phyloP scores from a whole-genome alignment of 1,284 basidiomycete genomes.

The Cerioporus squamosus region DNA sequence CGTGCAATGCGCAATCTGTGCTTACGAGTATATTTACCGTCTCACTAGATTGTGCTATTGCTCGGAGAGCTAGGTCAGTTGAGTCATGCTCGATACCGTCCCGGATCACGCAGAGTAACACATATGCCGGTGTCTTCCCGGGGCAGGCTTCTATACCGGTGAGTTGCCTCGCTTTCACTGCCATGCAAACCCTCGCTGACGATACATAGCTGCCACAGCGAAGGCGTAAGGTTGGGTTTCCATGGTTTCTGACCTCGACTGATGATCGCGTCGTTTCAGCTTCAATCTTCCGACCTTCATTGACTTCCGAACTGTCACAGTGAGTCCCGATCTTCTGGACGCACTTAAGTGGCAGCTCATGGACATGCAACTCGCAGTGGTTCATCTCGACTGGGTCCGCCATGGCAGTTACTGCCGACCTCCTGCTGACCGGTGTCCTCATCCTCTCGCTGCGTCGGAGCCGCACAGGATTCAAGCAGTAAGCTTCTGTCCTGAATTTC shows the following conservation, averaged over 20 bases:
- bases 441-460: not conserved
- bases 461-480: conserved; percentile 10
- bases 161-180: not conserved
- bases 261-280: not conserved
- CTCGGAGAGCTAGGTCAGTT: no score
- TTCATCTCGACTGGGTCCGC: conserved; percentile 6
- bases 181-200: not conserved
- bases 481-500: not conserved
- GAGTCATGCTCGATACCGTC: no score
- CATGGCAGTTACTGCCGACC: conserved; percentile 3
- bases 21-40: no score
- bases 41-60: no score
- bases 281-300: conserved; percentile 7
- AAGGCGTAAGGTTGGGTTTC: not conserved
- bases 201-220: not conserved
- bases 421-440: not conserved
- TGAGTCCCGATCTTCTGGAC: not conserved
- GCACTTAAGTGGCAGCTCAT: no score
- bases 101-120: no score
- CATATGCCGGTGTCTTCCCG: not conserved
- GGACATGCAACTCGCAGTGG: not conserved
- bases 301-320: conserved; percentile 3
- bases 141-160: not conserved
- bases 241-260: not conserved
- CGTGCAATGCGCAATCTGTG: no score